Evolutionary conservation across 2,329 filamentous ascomycete genomes (phyloP).

Genomic region (Exophiala bonariae): DNA sequence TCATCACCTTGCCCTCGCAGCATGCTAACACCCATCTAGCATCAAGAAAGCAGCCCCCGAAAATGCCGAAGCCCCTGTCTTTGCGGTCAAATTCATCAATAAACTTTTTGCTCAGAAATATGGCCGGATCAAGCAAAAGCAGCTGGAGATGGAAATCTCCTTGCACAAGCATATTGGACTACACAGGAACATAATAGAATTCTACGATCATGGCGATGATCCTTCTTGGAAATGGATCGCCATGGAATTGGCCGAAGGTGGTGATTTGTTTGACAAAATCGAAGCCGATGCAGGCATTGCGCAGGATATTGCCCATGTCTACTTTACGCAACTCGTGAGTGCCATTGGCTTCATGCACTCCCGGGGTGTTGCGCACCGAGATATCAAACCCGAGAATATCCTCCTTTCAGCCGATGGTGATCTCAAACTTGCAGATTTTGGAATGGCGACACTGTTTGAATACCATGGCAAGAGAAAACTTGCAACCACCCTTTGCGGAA

Average conservation of each 20-base stretch:
- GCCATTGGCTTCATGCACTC: conserved; percentile 95
- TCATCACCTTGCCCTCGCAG: conserved; percentile 12
- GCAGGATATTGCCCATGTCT: conserved; percentile 92
- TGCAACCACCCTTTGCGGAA: conserved; percentile 88
- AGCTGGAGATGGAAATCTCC: conserved; percentile 87
- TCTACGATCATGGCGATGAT: conserved; percentile 86
- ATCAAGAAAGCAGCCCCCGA: conserved; percentile 90
- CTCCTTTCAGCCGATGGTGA: conserved; percentile 80
- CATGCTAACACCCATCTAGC: conserved; percentile 48
- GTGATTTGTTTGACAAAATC: conserved; percentile 98
- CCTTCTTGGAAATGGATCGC: conserved; percentile 91
- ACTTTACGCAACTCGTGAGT: conserved; percentile 87
- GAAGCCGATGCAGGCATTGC: conserved; percentile 95
- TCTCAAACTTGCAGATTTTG: conserved; percentile 95
- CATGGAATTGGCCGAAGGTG: conserved; percentile 94
- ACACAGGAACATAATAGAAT: conserved; percentile 92
- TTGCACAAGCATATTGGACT: conserved; percentile 85
- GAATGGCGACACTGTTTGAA: conserved; percentile 89
- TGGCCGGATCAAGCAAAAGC: conserved; percentile 84
- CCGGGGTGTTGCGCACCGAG: conserved; percentile 89
- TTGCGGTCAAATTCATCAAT: conserved; percentile 98
- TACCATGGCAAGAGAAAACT: conserved; percentile 80
- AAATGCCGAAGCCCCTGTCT: conserved; percentile 69
- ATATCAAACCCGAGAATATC: conserved; percentile 94
- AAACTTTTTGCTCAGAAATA: conserved; percentile 90